Base-by-base conservation (phyloP, 371 early-diverging fungal genomes). In the Rozella allomycis region DNA sequence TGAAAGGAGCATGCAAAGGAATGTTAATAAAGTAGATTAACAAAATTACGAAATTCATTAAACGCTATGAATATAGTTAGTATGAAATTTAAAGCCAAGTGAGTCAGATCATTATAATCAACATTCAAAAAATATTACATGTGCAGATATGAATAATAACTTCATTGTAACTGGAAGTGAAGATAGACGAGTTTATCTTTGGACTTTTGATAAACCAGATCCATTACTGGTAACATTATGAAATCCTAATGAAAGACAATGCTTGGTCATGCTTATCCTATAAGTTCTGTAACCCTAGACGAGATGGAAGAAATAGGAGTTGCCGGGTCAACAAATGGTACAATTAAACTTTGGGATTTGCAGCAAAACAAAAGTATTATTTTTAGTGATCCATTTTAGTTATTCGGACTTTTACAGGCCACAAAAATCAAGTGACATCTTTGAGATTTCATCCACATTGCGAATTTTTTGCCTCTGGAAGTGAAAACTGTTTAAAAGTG, bases 391-490 rank as follows among this genome's bases (percentile, higher is more conserved):
- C 3, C 6, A 28, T n/a, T 28, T 9, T 37, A 59, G 62, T 60
- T 12, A 58, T 66, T 12, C 49, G 67, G 2, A 57, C 64, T n/a
- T 39, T 67, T 7, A 19, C 41, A 2, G 67, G 64, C 11, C 75
- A 74, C 42, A 58, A 55, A 23, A 28, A 49, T 26, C 40, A 45
- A 18, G 50, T 57, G 1, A 50, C 46, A 1, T 43, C 45, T 19
- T 50, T 72, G 12, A 60, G 65, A 32, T 64, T 65, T 39, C 60
- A 64, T 35, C 65, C 62, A 0, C 69, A 66, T 45, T 66, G 68
- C 9, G 59, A 67, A 23, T 69, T 65, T 37, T 67, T 70, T 38
- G 72, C 70, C 0, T 64, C 67, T 3, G 71, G 63, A 5, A 63
- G 68, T 6, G 72, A 70, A 34, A 50, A 43, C 22, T 40, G 57